Base-by-base conservation (phyloP, 2,329 filamentous ascomycete species). In the Aphanocladium album region DNA sequence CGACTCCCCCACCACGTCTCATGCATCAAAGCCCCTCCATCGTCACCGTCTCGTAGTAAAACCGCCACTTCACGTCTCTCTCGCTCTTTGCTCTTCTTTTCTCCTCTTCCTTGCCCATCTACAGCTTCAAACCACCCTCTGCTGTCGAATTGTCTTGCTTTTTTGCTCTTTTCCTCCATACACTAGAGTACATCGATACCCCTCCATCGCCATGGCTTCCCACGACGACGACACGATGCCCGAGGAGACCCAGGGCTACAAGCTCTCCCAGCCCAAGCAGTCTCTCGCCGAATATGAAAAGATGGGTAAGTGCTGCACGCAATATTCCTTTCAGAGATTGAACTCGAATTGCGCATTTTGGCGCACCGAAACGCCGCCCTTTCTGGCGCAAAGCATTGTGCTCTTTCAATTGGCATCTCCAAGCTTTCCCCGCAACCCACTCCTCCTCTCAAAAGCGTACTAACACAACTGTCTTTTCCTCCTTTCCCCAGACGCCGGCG, bases 181-280 rank as follows among this genome's bases (percentile, higher is more conserved):
- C 60, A 57, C 62, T 59, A 65, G 67, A 68, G 64, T 64, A 67
- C 65, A 64, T 67, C 66, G 64, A 63, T 65, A 61, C 62, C 63
- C 62, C 63, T 55, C 62, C 61, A 54, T 63, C 49, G 81, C 69
- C 69, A 91, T 91, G 88, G 81, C 87, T 67, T 83, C 86, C 69
- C 80, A 84, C 72, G 80, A 88, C 66, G 91, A 96, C 64, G 93
- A 98, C 71, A 86, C 93, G 67, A 82, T 89, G 76, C 89, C 91
- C 65, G 90, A 95, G 80, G 84, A 89, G 79, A 97, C 93, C 67
- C 88, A 93, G 79, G 93, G 93, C 74, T 98, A 97, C 88, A 97
- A 96, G 86, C 89, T 97, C 73, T 93, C 91, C 68, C 91, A 97
- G 85, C 83, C 83, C 64, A 97, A 97, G 88, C 96, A 98, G 85